Conservation (phyloP, 441 rosid species). For the Hura crepitans region DNA sequence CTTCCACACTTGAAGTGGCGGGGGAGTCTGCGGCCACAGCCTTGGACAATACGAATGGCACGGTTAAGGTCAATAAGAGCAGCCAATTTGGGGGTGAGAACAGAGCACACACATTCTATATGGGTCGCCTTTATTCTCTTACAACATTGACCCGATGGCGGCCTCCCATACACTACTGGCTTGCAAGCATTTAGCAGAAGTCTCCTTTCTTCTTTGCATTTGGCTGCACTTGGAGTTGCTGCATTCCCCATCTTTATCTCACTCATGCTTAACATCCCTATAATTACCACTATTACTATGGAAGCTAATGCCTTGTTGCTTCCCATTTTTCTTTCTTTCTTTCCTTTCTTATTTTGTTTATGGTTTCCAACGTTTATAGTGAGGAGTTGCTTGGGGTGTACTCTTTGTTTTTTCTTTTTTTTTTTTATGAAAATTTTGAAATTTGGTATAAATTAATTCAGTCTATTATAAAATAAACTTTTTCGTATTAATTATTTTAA, state of each 20-base stretch:
- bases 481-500: no score
- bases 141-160: conserved; percentile 36
- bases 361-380: no score
- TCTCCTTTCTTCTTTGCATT: conserved; percentile 41
- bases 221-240: conserved; percentile 23
- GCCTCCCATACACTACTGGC: conserved; percentile 35
- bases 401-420: no score
- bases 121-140: conserved; percentile 36
- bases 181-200: conserved; percentile 36
- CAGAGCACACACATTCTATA: conserved; percentile 37
- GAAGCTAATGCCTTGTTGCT: conserved; percentile 2
- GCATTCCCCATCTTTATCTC: conserved; percentile 24
- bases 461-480: no score
- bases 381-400: no score
- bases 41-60: conserved; percentile 33
- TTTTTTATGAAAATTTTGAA: no score
- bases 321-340: conserved; percentile 8
- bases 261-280: conserved; percentile 6
- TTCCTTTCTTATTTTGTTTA: background rate
- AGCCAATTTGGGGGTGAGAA: conserved; percentile 29
- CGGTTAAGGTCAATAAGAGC: conserved; percentile 34
- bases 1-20: conserved; percentile 50
- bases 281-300: conserved; percentile 5
- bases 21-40: conserved; percentile 46
- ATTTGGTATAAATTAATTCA: no score